phyloP scores from a whole-genome alignment of 2,329 filamentous ascomycete genomes.

The Fusarium scirpi region DNA sequence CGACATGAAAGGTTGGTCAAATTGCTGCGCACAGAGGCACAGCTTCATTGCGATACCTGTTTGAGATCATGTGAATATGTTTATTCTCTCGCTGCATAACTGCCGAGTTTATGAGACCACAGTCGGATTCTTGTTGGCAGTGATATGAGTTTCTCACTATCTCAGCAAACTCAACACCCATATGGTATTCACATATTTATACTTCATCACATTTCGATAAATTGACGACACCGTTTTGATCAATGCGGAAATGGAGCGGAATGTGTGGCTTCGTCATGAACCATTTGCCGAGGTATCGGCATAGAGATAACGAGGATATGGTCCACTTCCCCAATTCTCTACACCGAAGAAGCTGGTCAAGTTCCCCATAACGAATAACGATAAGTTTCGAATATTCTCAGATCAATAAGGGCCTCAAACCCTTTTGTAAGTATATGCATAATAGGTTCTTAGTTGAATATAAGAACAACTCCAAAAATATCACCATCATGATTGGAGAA shows the following conservation, averaged over 20 bases:
- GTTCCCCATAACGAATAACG: not conserved
- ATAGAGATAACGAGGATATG: not conserved
- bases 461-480: not conserved
- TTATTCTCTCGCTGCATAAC: not conserved
- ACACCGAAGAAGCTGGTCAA: not conserved
- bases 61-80: not conserved
- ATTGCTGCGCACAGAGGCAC: not conserved
- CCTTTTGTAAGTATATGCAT: not conserved
- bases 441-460: not conserved
- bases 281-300: not conserved
- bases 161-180: not conserved
- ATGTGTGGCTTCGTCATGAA: not conserved
- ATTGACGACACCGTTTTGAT: not conserved
- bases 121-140: not conserved
- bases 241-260: constrained; percentile 1
- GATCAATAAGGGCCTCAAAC: not conserved
- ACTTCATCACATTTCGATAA: not conserved
- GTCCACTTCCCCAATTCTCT: constrained; percentile 1
- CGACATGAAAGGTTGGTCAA: not conserved
- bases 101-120: too few relatives aligned
- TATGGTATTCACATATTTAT: not conserved
- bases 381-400: not conserved
- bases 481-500: constrained; percentile 1
- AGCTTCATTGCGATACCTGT: not conserved
- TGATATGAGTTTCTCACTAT: not conserved